Base-by-base conservation (phyloP, 257 asterid genomes). In the Forsythia suspensa region DNA sequence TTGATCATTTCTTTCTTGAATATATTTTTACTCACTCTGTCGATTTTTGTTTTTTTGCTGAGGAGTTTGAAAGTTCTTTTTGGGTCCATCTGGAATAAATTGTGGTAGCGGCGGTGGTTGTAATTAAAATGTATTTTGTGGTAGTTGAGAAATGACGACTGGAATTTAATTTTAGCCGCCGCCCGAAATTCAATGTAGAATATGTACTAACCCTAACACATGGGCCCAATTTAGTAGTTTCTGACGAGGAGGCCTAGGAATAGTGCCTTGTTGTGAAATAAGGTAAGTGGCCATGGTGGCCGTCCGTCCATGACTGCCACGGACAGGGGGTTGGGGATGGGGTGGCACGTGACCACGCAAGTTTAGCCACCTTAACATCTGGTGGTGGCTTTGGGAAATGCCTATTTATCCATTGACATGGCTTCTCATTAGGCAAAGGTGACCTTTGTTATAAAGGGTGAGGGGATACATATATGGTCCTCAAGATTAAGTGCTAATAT, bases 111-210 rank as follows among this genome's bases (percentile, higher is more conserved):
- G 40, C 43, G 8, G 11, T 43, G 20, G 65, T 11, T 21, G 39
- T 20, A 4, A 15, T 71, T n/a, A 71, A 44, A 71, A n/a, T 42
- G 61, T 71, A 6, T 42, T 71, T 78, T 80, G 85, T 63, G 83
- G 80, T 72, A 34, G 85, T 75, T 81, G 85, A 80, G 80, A 78
- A 43, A 37, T 61, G 81, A 72, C 61, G 69, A 78, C 55, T 66
- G 81, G 52, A 1, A 29, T 63, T 63, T 11, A 43, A 63, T 34
- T 15, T 69, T 11, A 65, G 51, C 74, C 61, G 40, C 71, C 79
- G 51, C 38, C 61, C 48, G 3, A 8, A 34, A 24, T 38, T 80
- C 76, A 66, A 48, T 0, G 34, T 41, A 44, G 39, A 65, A 72
- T 39, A 5, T 67, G 2, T 61, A 24, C 66, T 24, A 57, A n/a